Base-by-base conservation (phyloP, 192 early-diverging fungal species). In the Mortierella alpina region DNA sequence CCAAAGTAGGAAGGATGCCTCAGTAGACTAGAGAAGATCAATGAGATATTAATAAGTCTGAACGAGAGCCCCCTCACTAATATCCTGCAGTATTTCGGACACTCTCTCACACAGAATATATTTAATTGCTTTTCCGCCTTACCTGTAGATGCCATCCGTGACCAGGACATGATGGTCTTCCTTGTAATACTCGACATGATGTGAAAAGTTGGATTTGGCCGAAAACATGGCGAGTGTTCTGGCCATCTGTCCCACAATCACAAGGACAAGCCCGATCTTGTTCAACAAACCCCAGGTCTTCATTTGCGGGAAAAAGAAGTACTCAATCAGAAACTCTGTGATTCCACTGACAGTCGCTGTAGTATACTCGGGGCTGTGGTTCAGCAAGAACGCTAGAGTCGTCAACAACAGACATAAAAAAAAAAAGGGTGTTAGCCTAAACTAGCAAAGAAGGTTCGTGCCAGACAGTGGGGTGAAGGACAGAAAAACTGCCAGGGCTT, bases 1-100 rank as follows among this genome's bases (percentile, higher is more conserved):
- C 93, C 96, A 70, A 96, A 95, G 70, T 99, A 99, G 13, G 95
- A 93, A 13, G 97, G 97, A 73, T 99, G 97, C 22, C 97, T 90
- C 75, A 97, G 90, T 39, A 90, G 58, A 44, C 92, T 92, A 69
- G 67, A 22, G 41, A 50, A 67, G 31, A 53, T 82, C 8, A 58
- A 60, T 41, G 20, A 58, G 22, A 55, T 59, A 75, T 22, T 58
- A 44, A 72, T 18, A 20, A 47, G 44, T 47, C 17, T 46, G 18
- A 64, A 14, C 23, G 9, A 56, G 17, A 58, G 12, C 5, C 57
- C 31, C 20, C 40, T 1, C 4, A 3, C 3, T 1, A 55, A 31
- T 31, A 31, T 31, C 31, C 31, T 31, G 31, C 31, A 31, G 31
- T 31, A 31, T 31, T 31, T 31, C 3, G 31, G 31, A 3, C 31